These are phyloP conservation scores for Pholiota adiposa DNA, from an alignment of 1,284 basidiomycete species.

Conservation along the genomic window DNA sequence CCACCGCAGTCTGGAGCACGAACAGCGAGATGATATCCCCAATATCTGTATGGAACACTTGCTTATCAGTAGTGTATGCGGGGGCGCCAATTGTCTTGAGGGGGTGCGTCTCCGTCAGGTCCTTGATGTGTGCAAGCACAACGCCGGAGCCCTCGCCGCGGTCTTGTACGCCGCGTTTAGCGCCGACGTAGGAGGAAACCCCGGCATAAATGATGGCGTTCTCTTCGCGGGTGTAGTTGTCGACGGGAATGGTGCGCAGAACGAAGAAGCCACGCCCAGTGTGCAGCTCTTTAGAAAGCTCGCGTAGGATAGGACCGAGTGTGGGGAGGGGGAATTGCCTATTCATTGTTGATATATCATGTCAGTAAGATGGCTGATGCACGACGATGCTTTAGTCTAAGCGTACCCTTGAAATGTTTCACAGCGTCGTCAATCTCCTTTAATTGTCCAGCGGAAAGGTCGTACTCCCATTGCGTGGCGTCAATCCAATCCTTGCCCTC, in stretches of 20 bases:
- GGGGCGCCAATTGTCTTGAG: slow-evolving; percentile 39
- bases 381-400: too few species aligned
- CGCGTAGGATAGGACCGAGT: slow-evolving; percentile 31
- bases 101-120: slow-evolving; percentile 37
- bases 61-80: slow-evolving; percentile 47
- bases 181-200: slow-evolving; percentile 42
- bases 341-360: too few species aligned
- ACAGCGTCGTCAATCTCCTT: slow-evolving; percentile 38
- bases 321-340: slow-evolving; percentile 44
- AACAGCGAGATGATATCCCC: slow-evolving; percentile 45
- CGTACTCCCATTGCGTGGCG: slow-evolving; percentile 39
- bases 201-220: slow-evolving; percentile 38
- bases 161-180: slow-evolving; percentile 41
- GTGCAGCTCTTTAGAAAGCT: slow-evolving; percentile 34
- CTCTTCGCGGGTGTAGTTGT: slow-evolving; percentile 36
- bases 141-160: slow-evolving; percentile 26
- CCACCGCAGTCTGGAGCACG: slow-evolving; percentile 39
- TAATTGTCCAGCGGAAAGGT: slow-evolving; percentile 28
- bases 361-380: too few species aligned
- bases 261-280: slow-evolving; percentile 42
- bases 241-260: slow-evolving; percentile 38
- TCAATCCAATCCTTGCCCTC: slow-evolving; percentile 41
- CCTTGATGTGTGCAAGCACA: slow-evolving; percentile 48
- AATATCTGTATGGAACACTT: slow-evolving; percentile 48
- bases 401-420: slow-evolving; percentile 31